Conservation (phyloP, 805 yeast species). For the Scheffersomyces lignosus region DNA sequence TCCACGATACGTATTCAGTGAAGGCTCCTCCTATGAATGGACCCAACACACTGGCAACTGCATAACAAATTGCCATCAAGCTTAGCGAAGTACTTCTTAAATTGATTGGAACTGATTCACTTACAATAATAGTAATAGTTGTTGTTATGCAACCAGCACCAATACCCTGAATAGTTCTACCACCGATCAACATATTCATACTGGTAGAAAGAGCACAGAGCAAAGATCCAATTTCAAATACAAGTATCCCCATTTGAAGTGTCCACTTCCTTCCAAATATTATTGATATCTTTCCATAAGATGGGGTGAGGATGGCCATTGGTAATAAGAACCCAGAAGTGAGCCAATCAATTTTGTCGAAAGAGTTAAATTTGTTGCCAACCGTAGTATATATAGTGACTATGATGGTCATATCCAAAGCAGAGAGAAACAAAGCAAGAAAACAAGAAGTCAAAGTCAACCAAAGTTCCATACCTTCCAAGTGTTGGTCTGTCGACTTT, state of each 20-base stretch:
- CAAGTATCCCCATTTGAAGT: constrained; percentile 12
- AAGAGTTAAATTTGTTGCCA: constrained; percentile 17
- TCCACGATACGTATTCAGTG: constrained; percentile 18
- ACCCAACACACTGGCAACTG: constrained; percentile 18
- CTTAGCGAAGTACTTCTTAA: constrained; percentile 15
- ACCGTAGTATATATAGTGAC: constrained; percentile 17
- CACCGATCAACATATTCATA: constrained; percentile 25
- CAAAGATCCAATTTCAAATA: constrained; percentile 23
- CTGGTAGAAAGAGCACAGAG: constrained; percentile 18
- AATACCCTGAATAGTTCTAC: constrained; percentile 23
- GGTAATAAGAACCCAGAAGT: constrained; percentile 22
- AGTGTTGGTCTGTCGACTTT: constrained; percentile 17
- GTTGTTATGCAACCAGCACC: constrained; percentile 25
- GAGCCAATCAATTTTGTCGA: constrained; percentile 22
- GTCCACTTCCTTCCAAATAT: constrained; percentile 23
- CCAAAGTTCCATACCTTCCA: constrained; percentile 13
- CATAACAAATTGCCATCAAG: constrained; percentile 13
- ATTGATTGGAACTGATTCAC: constrained; percentile 15
- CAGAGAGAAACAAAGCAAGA: constrained; percentile 16
- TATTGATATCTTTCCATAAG: constrained; percentile 21
- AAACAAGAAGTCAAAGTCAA: constrained; percentile 12
- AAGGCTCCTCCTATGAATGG: constrained; percentile 20
- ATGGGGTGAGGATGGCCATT: constrained; percentile 20
- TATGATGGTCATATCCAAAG: constrained; percentile 23
- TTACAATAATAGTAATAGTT: constrained; percentile 15